Base-by-base conservation (phyloP, 139 green algal species). In the Chlamydomonas incerta region DNA sequence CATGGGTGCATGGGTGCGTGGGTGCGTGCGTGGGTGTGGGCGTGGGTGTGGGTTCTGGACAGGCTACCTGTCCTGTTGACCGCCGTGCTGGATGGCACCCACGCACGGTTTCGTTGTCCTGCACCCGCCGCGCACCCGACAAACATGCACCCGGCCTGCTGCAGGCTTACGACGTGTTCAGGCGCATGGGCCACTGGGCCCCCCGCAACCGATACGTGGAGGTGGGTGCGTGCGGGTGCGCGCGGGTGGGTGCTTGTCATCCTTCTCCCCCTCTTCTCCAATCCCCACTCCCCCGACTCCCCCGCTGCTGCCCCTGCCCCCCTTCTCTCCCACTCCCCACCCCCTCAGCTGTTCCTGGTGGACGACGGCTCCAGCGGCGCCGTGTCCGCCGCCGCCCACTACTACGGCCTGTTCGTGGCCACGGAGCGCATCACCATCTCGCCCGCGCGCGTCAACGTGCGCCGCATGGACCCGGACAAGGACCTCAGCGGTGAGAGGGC, bases 371-470 rank as follows among this genome's bases (percentile, higher is more conserved):
- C 77, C 63, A n/a, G 8, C 60, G 63, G 18, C 28, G 15, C 75
- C 41, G 28, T 47, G 29, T 14, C 3, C 21, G 3, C 33, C 21
- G 60, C 66, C 0, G 17, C 2, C 2, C 37, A 92, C 84, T 92
- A 92, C 85, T 57, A 37, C 62, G 88, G 88, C 26, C 41, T 92
- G n/a, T 92, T 88, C 81, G 34, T 88, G 10, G 74, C 81, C 34
- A 77, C 74, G n/a, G 88, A 92, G 84, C 57, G 52, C 0, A 74
- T 88, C 57, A 74, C 50, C 10, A 55, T 85, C 18, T 80, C 37
- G 11, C 80, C 82, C 24, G 8, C 83, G 46, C 72, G 88, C 29
- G 80, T 91, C 37, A 55, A 84, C 50, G 63, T 91, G 5, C 18
- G 60, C 3, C 76, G 72, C 15, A 79, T 85, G 70, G 73, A 89